These are phyloP conservation scores for Fusarium albidum DNA, from an alignment of 2,329 filamentous ascomycete genomes.

Conservation along the genomic window DNA sequence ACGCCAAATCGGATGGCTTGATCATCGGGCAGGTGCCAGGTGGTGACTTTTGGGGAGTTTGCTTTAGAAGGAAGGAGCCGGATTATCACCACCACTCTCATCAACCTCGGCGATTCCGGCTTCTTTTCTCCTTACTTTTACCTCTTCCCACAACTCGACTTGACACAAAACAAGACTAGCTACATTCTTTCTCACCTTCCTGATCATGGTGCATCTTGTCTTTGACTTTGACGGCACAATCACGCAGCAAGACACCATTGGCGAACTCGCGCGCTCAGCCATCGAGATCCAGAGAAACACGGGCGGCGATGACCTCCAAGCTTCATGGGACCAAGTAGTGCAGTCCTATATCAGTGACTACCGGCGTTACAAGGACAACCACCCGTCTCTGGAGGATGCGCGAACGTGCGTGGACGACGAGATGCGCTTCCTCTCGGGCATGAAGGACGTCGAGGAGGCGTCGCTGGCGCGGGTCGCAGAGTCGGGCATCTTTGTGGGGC, in stretches of 20 bases:
- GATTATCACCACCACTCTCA: background rate
- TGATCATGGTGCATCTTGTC: conserved; percentile 53
- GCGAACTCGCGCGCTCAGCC: conserved; percentile 54
- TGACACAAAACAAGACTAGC: conserved; percentile 1
- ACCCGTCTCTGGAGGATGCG: conserved; percentile 42
- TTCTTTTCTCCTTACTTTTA: too few relatives aligned
- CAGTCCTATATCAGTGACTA: conserved; percentile 55
- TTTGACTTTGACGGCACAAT: conserved; percentile 70
- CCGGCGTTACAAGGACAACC: conserved; percentile 46
- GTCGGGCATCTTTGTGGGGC: conserved; percentile 54
- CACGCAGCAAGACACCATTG: conserved; percentile 62
- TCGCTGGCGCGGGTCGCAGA: conserved; percentile 55
- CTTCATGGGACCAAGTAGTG: conserved; percentile 56
- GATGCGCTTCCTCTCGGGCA: conserved; percentile 52
- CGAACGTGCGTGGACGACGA: conserved; percentile 51
- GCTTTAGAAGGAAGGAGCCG: background rate
- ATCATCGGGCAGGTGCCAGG: too few relatives aligned
- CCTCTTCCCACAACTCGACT: conserved; percentile 1
- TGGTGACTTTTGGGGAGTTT: background rate
- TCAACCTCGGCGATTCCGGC: too few relatives aligned
- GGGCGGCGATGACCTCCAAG: conserved; percentile 44
- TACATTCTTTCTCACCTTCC: background rate
- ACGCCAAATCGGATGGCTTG: background rate
- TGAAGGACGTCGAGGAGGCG: conserved; percentile 53
- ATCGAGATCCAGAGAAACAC: conserved; percentile 45